Conservation (phyloP, 495 filamentous ascomycete species). For the Rostrohypoxylon terebratum region DNA sequence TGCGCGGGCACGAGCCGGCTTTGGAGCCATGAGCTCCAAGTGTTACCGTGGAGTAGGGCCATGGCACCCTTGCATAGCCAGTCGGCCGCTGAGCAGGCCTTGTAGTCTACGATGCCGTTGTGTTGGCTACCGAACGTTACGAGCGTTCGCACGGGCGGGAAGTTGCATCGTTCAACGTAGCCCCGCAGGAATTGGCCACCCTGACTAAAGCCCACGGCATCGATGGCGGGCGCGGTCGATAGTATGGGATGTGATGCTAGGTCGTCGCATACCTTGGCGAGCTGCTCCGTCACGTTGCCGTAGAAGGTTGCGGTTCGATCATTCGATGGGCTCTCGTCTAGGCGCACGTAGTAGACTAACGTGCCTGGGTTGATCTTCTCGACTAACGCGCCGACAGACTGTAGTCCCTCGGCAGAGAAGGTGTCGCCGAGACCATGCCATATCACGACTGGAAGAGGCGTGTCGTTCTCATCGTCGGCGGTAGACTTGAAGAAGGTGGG, state of each 20-base stretch:
- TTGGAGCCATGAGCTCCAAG: slow-evolving; percentile 83
- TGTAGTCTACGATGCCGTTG: slow-evolving; percentile 89
- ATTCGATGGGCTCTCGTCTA: slow-evolving; percentile 70
- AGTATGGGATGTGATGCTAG: slow-evolving; percentile 82
- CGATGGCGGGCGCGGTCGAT: slow-evolving; percentile 81
- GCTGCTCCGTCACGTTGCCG: slow-evolving; percentile 86
- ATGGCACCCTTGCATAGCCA: slow-evolving; percentile 84
- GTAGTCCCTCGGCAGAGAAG: slow-evolving; percentile 80
- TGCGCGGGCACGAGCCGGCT: slow-evolving; percentile 87
- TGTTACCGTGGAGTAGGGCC: slow-evolving; percentile 75
- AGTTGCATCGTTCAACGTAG: slow-evolving; percentile 92
- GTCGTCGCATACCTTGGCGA: slow-evolving; percentile 82
- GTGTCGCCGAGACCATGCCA: slow-evolving; percentile 86
- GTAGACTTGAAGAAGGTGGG: slow-evolving; percentile 23
- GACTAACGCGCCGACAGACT: slow-evolving; percentile 72
- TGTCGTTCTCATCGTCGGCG: slow-evolving; percentile 59
- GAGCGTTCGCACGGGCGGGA: slow-evolving; percentile 80
- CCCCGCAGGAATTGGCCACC: slow-evolving; percentile 95
- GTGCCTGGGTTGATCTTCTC: slow-evolving; percentile 82
- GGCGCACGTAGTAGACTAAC: slow-evolving; percentile 81
- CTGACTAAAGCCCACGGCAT: slow-evolving; percentile 94
- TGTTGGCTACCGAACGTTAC: slow-evolving; percentile 95
- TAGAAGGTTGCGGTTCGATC: slow-evolving; percentile 90
- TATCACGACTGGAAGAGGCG: slow-evolving; percentile 85
- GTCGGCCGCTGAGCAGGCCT: slow-evolving; percentile 71